These are phyloP conservation scores for Aspergillus pseudotamarii DNA, from an alignment of 2,329 filamentous ascomycete species.

Conservation along the genomic window DNA sequence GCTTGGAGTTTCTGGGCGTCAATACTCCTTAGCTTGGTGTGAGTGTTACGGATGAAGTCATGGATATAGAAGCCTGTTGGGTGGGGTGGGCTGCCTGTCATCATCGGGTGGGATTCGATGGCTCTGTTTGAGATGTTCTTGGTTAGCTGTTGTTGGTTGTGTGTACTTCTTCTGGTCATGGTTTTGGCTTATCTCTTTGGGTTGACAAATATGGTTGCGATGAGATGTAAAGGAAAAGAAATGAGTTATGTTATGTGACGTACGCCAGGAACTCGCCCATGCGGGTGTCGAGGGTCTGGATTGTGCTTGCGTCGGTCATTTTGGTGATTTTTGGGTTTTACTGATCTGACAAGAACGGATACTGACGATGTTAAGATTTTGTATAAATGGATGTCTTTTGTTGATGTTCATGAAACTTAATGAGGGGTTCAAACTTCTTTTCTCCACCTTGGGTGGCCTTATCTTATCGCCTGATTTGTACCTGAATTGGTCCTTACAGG, in stretches of 20 bases:
- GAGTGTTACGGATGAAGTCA: slow-evolving; percentile 71
- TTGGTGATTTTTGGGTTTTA: neutral
- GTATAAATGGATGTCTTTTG: neutral
- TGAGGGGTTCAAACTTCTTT: neutral
- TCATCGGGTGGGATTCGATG: slow-evolving; percentile 33
- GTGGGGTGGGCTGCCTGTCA: slow-evolving; percentile 34
- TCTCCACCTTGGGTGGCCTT: neutral
- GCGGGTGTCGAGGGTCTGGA: slow-evolving; percentile 17
- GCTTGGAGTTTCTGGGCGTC: slow-evolving; percentile 28
- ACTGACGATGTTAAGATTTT: neutral
- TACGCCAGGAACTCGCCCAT: slow-evolving; percentile 28
- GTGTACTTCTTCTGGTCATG: neutral
- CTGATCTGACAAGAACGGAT: neutral
- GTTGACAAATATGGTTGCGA: neutral
- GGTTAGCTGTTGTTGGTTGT: neutral
- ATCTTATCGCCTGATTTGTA: neutral
- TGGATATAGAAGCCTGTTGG: slow-evolving; percentile 55
- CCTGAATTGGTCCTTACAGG: neutral
- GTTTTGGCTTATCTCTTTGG: neutral
- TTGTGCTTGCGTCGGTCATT: slow-evolving; percentile 24
- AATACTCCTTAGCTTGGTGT: slow-evolving; percentile 44
- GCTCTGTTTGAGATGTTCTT: slow-evolving; percentile 20
- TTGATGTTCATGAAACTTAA: neutral
- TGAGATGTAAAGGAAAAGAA: neutral
- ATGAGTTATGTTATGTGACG: slow-evolving; percentile 5